A percentile compares a stretch with the other conserved stretches of the same genome.
Evolutionary conservation across 345 rosid genomes (phyloP).

Genomic region (Turritis glabra): DNA sequence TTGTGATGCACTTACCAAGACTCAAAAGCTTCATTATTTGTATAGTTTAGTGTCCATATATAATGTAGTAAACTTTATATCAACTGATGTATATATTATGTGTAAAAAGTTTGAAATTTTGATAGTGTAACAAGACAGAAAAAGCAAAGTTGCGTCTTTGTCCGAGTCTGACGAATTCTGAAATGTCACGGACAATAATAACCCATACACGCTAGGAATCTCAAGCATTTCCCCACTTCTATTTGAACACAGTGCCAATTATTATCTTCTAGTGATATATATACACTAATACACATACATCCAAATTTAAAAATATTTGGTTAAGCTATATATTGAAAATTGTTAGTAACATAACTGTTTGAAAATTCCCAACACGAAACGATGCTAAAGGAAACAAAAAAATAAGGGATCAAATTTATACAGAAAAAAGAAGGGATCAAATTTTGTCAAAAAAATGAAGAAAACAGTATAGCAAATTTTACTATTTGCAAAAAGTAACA

Average conservation of each 20-base stretch:
- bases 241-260: constrained; percentile 25
- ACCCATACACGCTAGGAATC: constrained; percentile 37
- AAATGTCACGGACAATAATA: constrained; percentile 36
- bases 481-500: constrained; percentile 20
- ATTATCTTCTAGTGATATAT: constrained; percentile 10
- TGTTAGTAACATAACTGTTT: not conserved
- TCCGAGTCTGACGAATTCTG: constrained; percentile 35
- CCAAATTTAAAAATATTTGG: not conserved
- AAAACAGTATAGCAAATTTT: not conserved
- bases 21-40: not conserved
- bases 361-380: not conserved
- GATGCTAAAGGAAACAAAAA: not conserved
- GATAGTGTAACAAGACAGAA: constrained; percentile 27
- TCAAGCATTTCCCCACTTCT: constrained; percentile 28
- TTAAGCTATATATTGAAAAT: constrained; percentile 3
- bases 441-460: constrained; percentile 8
- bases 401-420: not conserved
- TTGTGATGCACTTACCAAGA: not conserved
- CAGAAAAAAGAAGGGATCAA: not conserved
- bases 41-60: not conserved
- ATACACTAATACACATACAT: not conserved
- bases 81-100: no score
- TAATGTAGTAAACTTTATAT: no score
- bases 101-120: constrained; percentile 9
- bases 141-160: constrained; percentile 33